Evolutionary conservation across 108 stramenopile species (phyloP), one percentile per base, ranked within the genome.

Genomic region (Skeletonema tropicum): DNA sequence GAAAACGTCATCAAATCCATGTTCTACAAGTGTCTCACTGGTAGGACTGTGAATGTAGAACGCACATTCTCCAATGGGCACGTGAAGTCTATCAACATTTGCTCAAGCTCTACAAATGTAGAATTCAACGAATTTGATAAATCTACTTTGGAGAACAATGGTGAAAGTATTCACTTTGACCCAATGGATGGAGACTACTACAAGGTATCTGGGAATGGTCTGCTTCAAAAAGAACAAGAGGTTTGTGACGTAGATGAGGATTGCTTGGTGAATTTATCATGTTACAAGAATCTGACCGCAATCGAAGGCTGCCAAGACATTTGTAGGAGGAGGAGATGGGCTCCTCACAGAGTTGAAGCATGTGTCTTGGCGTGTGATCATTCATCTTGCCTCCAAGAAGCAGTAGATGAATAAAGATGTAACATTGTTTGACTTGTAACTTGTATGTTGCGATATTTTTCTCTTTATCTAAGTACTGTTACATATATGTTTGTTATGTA

Each of bases 241-340:
- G 64, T 73, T 1, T 73, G 73, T 57, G 64, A 73, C 57, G 73
- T 63, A 15, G 33, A 12, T n/a, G n/a, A 26, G 12, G 73, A 73
- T 46, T 73, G 73, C 41, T 42, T 42, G 41, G 41, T 42, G 41
- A 42, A 42, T 42, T 42, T 42, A 15, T 2, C 42, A 4, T 45
- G 42, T 45, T 15, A n/a, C 15, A 45, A 45, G 15, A 45, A 45
- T 15, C 42, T n/a, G 15, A 45, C 42, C 15, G 11, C 42, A 45
- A 45, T 45, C 15, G 15, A n/a, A 4, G 42, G 42, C 42, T 45
- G 42, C 15, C 42, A 45, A 45, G 42, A 45, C 3, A 45, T 45
- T n/a, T 45, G 42, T 3, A 45, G 15, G 42, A 45, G 42, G 42
- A 45, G n/a, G 15, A 15, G 42, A n/a, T 45, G 42, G 42, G 42